phyloP scores from a whole-genome alignment of 306 rosid species.

The Boehmeria nivea region DNA sequence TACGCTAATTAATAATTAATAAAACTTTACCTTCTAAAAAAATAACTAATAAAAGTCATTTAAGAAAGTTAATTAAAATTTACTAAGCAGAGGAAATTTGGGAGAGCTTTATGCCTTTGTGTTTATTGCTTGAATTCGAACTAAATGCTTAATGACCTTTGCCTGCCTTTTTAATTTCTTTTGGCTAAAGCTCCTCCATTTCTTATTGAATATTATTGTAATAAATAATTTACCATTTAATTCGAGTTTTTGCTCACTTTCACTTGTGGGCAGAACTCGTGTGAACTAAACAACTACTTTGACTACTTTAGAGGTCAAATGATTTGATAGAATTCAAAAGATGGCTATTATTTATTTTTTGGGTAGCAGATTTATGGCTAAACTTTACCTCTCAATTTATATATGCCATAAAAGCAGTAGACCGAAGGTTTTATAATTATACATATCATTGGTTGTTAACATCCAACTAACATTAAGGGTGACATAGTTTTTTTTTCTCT shows the following conservation, averaged over 20 bases:
- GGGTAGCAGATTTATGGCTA: no score
- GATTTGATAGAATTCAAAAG: no score
- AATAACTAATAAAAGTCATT: background rate
- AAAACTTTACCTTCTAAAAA: background rate
- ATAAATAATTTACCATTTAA: background rate
- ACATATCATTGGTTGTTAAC: no score
- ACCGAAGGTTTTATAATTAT: no score
- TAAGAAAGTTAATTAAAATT: constrained; percentile 17
- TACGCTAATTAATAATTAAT: background rate
- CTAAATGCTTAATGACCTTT: constrained; percentile 18
- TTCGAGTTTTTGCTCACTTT: background rate
- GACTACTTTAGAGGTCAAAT: no score
- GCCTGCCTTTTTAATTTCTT: constrained; percentile 6
- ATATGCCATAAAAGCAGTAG: no score
- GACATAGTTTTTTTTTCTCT: no score
- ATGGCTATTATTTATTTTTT: no score
- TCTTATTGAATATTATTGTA: background rate
- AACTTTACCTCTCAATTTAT: no score
- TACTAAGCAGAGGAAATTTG: constrained; percentile 23
- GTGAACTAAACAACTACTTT: no score
- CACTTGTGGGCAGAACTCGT: no score
- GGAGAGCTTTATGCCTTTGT: constrained; percentile 20
- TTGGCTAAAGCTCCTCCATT: constrained; percentile 1
- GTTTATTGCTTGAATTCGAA: constrained; percentile 7
- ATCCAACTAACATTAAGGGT: no score